Conservation (phyloP, 2,329 filamentous ascomycete species). For the Penicillium expansum region DNA sequence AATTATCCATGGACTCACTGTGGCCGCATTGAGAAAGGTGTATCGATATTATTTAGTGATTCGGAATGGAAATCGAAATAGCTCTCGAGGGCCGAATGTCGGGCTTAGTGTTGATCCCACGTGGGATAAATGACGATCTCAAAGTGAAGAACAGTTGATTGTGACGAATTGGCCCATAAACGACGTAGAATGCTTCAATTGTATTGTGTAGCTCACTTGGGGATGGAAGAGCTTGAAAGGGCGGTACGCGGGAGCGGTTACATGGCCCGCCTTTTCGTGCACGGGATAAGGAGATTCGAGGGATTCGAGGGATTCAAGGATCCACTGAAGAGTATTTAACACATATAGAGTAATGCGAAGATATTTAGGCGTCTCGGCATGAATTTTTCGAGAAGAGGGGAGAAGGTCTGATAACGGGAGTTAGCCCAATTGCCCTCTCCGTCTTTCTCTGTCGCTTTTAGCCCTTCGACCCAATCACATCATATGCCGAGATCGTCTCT, state of each 20-base stretch:
- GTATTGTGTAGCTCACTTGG: slow-evolving; percentile 2
- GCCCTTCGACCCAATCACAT: slow-evolving; percentile 6
- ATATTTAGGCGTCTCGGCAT: slow-evolving; percentile 1
- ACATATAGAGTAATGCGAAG: neutral
- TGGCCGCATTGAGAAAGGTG: slow-evolving; percentile 33
- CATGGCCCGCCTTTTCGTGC: slow-evolving; percentile 18
- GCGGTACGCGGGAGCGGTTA: slow-evolving; percentile 16
- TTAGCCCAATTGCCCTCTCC: neutral
- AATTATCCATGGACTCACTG: slow-evolving; percentile 30
- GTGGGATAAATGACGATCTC: slow-evolving; percentile 3
- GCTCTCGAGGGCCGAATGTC: neutral
- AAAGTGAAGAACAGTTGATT: neutral
- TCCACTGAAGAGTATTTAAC: slow-evolving; percentile 2
- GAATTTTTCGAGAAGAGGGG: neutral
- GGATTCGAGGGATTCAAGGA: neutral
- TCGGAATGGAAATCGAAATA: neutral
- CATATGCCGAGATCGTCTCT: slow-evolving; percentile 3
- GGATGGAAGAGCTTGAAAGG: slow-evolving; percentile 11
- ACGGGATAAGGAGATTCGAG: slow-evolving; percentile 19
- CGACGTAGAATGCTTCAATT: neutral
- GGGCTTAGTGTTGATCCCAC: slow-evolving; percentile 1
- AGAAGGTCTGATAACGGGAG: slow-evolving; percentile 1
- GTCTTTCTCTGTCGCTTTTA: neutral
- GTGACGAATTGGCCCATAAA: neutral
- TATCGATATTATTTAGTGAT: neutral